Base-by-base conservation (phyloP, 495 filamentous ascomycete species). In the Aspergillus nanangensis region DNA sequence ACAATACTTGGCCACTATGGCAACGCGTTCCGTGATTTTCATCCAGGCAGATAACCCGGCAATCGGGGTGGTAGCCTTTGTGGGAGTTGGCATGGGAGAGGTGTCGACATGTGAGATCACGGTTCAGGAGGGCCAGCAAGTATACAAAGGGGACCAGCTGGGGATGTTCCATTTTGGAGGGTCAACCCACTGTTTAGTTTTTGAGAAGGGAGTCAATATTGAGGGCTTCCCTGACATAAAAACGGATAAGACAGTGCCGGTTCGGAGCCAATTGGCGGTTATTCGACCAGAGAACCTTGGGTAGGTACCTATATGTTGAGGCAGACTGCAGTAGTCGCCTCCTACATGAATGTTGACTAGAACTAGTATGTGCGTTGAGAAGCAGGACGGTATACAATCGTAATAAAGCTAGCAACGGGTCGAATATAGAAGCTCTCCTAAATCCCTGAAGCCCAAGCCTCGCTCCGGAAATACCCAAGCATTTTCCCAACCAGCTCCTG, bases 391-490 rank as follows among this genome's bases (percentile, higher is more conserved):
- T n/a, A n/a, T n/a, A n/a, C n/a, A n/a, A n/a, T n/a, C n/a, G n/a
- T n/a, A n/a, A n/a, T n/a, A n/a, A n/a, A n/a, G n/a, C n/a, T n/a
- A n/a, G n/a, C n/a, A n/a, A n/a, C n/a, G n/a, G n/a, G n/a, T n/a
- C n/a, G n/a, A n/a, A n/a, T n/a, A n/a, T n/a, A n/a, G n/a, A n/a
- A n/a, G n/a, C 25, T 29, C 25, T 7, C 25, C 25, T 29, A 29
- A 29, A 11, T 7, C 5, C 11, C 9, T 19, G 27, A 18, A n/a
- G n/a, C n/a, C 47, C 47, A 50, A 38, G 38, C 36, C n/a, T 38
- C 56, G 17, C 39, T 21, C 44, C 20, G 19, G 31, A 62, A 62
- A 48, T 53, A 62, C 14, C 24, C 45, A 19, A 62, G 32, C 52
- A 62, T 56, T 50, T 42, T 58, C 11, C 31, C 23, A 33, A 62